Percentiles rank a stretch among this genome's conserved stretches.
Evolutionary conservation across 2,329 filamentous ascomycete species (phyloP).

Genomic region (Teratosphaeria epicoccoides): DNA sequence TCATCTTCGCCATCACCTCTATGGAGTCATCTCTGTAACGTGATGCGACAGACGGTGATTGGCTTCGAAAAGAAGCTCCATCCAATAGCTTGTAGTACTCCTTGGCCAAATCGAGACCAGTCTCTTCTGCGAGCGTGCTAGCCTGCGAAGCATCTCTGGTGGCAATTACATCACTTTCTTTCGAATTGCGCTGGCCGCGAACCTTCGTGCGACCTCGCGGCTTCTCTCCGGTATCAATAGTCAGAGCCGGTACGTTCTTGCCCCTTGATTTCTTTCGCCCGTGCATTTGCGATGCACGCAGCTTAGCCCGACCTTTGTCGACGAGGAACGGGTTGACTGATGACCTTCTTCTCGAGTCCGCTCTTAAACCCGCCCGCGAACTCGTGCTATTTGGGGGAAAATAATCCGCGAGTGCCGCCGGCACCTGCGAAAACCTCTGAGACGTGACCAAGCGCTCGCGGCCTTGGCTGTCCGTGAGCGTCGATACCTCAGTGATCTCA

Average conservation of each 20-base stretch:
- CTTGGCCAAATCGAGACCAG: conserved; percentile 5
- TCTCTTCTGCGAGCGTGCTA: conserved; percentile 2
- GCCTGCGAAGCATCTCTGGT: neutral
- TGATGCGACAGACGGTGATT: neutral
- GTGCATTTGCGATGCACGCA: neutral
- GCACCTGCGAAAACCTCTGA: neutral
- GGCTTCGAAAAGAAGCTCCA: conserved; percentile 4
- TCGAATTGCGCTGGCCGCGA: conserved; percentile 3
- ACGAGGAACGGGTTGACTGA: neutral
- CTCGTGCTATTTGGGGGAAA: neutral
- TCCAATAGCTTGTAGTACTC: conserved; percentile 20
- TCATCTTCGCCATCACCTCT: conserved; percentile 20
- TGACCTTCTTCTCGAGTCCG: neutral
- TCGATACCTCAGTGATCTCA: conserved; percentile 1
- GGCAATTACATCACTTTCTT: conserved; percentile 5
- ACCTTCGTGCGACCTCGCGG: neutral
- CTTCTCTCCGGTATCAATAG: neutral
- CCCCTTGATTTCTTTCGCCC: neutral
- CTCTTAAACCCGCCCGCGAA: too few species aligned
- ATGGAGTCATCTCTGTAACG: conserved; percentile 10
- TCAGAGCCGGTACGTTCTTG: neutral
- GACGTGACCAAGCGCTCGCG: conserved; percentile 6
- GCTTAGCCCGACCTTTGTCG: neutral
- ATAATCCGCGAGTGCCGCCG: neutral
- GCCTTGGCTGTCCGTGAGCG: conserved; percentile 12